phyloP scores from a whole-genome alignment of 2,329 filamentous ascomycete species.

The Hypoxylon sp. region DNA sequence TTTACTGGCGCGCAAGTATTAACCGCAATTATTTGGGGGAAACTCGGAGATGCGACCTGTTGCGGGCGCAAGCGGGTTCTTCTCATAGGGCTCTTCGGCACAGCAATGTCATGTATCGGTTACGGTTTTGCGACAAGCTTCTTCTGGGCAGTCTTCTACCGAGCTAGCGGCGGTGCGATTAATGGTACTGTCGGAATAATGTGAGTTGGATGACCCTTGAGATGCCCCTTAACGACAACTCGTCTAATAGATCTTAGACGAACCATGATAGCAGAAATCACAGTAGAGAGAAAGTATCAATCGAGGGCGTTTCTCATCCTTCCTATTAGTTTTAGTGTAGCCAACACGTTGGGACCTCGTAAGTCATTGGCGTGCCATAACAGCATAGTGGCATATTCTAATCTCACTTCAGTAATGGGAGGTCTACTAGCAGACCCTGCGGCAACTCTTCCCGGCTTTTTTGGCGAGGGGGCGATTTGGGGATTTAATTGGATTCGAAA shows the following conservation, averaged over 20 bases:
- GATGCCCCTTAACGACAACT: background rate
- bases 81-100: conserved; percentile 78
- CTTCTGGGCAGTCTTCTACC: conserved; percentile 74
- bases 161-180: conserved; percentile 73
- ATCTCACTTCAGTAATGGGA: conserved; percentile 65
- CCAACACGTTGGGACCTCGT: conserved; percentile 63
- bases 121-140: conserved; percentile 81
- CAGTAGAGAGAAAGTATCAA: conserved; percentile 64
- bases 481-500: conserved; percentile 75
- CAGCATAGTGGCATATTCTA: conserved; percentile 26
- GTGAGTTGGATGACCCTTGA: conserved; percentile 51
- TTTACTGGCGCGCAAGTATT: conserved; percentile 82
- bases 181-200: conserved; percentile 67
- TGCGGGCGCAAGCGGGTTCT: conserved; percentile 78
- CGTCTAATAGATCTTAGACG: conserved; percentile 52
- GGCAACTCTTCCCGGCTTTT: conserved; percentile 72
- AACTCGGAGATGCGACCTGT: conserved; percentile 71
- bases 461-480: conserved; percentile 71
- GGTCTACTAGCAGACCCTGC: conserved; percentile 78
- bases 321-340: conserved; percentile 65
- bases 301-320: conserved; percentile 64
- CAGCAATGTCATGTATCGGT: conserved; percentile 76
- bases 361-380: conserved; percentile 41
- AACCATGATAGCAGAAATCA: conserved; percentile 66
- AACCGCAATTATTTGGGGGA: conserved; percentile 81